Conservation (phyloP, 768 basidiomycete species). For the Termitomyces sp. region DNA sequence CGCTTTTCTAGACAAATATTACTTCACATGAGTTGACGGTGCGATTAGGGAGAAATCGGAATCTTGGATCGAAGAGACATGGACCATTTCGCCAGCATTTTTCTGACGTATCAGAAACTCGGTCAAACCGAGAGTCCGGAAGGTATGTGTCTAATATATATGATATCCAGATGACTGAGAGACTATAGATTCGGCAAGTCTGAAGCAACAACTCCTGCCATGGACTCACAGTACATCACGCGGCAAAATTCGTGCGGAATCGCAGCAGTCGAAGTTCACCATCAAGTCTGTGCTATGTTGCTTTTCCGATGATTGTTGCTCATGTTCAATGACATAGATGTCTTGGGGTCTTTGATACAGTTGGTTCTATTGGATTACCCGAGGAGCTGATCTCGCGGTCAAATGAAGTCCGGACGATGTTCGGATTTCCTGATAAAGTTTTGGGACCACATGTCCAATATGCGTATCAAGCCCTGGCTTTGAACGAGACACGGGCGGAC, state of each 20-base stretch:
- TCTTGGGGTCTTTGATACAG: constrained; percentile 73
- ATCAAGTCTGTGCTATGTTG: constrained; percentile 43
- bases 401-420: constrained; percentile 41
- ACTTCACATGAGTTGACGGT: background rate
- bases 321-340: constrained; percentile 32
- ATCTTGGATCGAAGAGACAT: constrained; percentile 66
- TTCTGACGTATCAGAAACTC: constrained; percentile 53
- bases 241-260: constrained; percentile 47
- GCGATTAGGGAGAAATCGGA: constrained; percentile 59
- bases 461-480: constrained; percentile 66
- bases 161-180: background rate
- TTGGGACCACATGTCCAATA: constrained; percentile 59
- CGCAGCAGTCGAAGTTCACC: constrained; percentile 43
- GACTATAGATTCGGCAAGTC: constrained; percentile 2
- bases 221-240: constrained; percentile 50
- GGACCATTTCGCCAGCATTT: constrained; percentile 66
- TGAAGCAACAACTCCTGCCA: constrained; percentile 40
- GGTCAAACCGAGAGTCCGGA: constrained; percentile 44
- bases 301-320: background rate
- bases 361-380: constrained; percentile 67
- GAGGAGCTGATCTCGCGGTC: constrained; percentile 50
- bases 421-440: constrained; percentile 56
- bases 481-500: constrained; percentile 61
- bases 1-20: background rate
- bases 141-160: constrained; percentile 27